phyloP scores from a whole-genome alignment of 805 yeast genomes.

The Debaryomyces maramus region DNA sequence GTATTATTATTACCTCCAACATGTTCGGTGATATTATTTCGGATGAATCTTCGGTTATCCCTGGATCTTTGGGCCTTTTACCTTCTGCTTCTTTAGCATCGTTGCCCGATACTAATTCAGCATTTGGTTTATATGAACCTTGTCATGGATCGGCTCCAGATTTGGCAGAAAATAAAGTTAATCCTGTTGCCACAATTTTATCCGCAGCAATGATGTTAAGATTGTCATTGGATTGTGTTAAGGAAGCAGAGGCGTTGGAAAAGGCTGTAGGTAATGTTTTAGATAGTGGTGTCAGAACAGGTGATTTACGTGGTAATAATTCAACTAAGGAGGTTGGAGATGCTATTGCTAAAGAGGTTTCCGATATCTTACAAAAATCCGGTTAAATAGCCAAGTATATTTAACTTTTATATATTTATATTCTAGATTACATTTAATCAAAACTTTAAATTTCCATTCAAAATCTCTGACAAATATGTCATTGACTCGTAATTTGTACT shows the following conservation, averaged over 20 bases:
- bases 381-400: slow-evolving; percentile 5
- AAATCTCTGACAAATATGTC: slow-evolving; percentile 31
- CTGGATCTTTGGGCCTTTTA: slow-evolving; percentile 93
- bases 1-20: slow-evolving; percentile 88
- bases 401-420: not conserved
- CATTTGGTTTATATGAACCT: slow-evolving; percentile 96
- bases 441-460: slow-evolving; percentile 24
- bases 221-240: slow-evolving; percentile 76
- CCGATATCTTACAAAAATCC: slow-evolving; percentile 44
- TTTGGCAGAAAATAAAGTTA: slow-evolving; percentile 80
- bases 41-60: slow-evolving; percentile 97
- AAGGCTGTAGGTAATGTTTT: slow-evolving; percentile 81
- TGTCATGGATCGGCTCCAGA: slow-evolving; percentile 99
- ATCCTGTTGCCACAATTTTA: slow-evolving; percentile 92
- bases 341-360: slow-evolving; percentile 78
- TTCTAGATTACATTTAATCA: slow-evolving; percentile 1
- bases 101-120: slow-evolving; percentile 91
- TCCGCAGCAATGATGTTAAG: slow-evolving; percentile 98
- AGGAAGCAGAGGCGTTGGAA: slow-evolving; percentile 88
- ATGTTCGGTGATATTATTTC: slow-evolving; percentile 99
- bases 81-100: slow-evolving; percentile 97
- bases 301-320: slow-evolving; percentile 83
- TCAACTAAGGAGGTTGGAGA: slow-evolving; percentile 92
- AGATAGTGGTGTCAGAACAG: slow-evolving; percentile 85
- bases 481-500: slow-evolving; percentile 28